Percentiles rank a stretch among this genome's conserved stretches.
Evolutionary conservation across 495 filamentous ascomycete species (phyloP).

Genomic region (Penicilliopsis zonata): DNA sequence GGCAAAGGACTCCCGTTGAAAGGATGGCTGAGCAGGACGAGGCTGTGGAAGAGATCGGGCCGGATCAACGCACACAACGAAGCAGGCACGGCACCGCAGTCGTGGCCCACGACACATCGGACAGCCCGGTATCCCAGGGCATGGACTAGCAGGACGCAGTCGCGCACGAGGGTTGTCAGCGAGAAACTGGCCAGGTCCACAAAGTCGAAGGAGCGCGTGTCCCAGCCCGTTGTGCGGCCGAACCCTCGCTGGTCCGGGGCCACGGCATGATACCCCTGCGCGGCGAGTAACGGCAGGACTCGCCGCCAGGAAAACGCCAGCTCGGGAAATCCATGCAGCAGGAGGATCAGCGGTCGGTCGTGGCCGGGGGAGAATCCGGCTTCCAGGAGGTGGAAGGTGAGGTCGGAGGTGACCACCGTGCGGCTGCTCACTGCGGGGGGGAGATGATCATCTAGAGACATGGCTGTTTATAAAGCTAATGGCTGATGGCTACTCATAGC

Average conservation of each 20-base stretch:
- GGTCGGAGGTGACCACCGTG: background rate
- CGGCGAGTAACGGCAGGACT: slow-evolving; percentile 42
- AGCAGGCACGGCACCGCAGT: slow-evolving; percentile 50
- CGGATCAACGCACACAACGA: slow-evolving; percentile 48
- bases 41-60: slow-evolving; percentile 49
- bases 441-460: too few relatives aligned
- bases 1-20: slow-evolving; percentile 37
- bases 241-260: slow-evolving; percentile 60
- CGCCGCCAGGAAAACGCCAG: slow-evolving; percentile 61
- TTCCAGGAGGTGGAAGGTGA: slow-evolving; percentile 42
- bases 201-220: slow-evolving; percentile 31
- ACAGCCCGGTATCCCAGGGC: slow-evolving; percentile 46
- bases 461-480: too few relatives aligned
- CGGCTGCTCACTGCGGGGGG: background rate
- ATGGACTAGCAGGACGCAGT: slow-evolving; percentile 48
- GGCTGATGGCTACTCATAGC: too few relatives aligned
- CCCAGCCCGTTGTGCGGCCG: slow-evolving; percentile 53
- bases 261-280: slow-evolving; percentile 47
- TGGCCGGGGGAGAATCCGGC: slow-evolving; percentile 25
- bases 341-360: slow-evolving; percentile 44
- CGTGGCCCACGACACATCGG: slow-evolving; percentile 52
- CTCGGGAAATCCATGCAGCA: slow-evolving; percentile 57
- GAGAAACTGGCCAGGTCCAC: slow-evolving; percentile 47
- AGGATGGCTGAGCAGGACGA: slow-evolving; percentile 44
- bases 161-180: slow-evolving; percentile 46